A percentile compares a stretch with the other conserved stretches of the same genome.
Evolutionary conservation across 2,329 filamentous ascomycete genomes (phyloP).

Genomic region (Nannizzia gypsea): DNA sequence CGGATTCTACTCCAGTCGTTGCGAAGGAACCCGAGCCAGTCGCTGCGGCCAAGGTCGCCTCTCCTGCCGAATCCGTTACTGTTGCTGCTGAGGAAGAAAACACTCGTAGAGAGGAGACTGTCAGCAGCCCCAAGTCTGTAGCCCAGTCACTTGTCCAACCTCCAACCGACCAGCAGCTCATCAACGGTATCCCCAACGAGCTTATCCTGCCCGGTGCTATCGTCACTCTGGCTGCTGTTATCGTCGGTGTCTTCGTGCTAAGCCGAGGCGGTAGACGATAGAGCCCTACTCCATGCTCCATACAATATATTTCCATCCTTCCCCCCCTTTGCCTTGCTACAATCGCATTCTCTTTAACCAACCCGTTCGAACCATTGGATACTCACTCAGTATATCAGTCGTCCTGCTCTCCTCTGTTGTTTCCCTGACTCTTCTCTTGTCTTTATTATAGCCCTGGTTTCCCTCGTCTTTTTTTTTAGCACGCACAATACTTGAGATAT

Average conservation of each 20-base stretch:
- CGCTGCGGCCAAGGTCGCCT: conserved; percentile 37
- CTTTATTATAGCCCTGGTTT: too few relatives aligned
- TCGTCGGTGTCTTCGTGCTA: conserved; percentile 84
- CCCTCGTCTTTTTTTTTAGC: neutral
- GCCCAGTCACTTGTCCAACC: conserved; percentile 38
- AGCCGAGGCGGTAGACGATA: conserved; percentile 40
- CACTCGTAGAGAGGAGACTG: conserved; percentile 23
- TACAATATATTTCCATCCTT: neutral
- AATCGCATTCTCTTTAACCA: neutral
- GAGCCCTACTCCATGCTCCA: neutral
- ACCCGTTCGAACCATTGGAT: neutral
- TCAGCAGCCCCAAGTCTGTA: conserved; percentile 30
- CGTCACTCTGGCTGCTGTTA: conserved; percentile 86
- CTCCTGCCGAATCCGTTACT: conserved; percentile 41
- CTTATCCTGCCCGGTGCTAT: conserved; percentile 86
- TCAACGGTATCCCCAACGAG: conserved; percentile 87
- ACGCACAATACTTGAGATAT: neutral
- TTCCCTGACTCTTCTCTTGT: too few relatives aligned
- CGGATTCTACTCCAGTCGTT: conserved; percentile 71
- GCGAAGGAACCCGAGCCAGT: conserved; percentile 49
- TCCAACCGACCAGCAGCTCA: conserved; percentile 59
- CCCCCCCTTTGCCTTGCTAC: neutral
- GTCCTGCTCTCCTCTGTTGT: too few relatives aligned
- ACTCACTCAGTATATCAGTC: too few relatives aligned
- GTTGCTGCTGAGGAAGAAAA: conserved; percentile 46